Percentiles rank a stretch among this genome's conserved stretches.
Evolutionary conservation across 768 basidiomycete species (phyloP).

Genomic region (Chalciporus chontae): DNA sequence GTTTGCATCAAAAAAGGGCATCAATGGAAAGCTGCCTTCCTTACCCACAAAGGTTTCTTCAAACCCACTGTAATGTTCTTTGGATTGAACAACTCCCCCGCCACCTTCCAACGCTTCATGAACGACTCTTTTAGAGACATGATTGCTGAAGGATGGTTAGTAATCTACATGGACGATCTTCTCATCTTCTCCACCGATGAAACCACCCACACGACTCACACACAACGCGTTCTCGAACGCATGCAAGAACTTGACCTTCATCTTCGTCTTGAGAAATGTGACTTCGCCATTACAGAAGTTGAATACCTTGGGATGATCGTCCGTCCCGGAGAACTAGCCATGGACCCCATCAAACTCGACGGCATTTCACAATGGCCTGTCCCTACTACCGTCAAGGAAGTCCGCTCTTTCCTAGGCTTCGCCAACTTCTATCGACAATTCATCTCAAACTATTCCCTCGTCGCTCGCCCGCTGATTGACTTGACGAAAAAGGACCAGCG

Average conservation of each 20-base stretch:
- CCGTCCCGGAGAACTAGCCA: slow-evolving; percentile 10
- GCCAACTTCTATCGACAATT: slow-evolving; percentile 29
- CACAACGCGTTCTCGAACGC: slow-evolving; percentile 22
- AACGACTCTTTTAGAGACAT: slow-evolving; percentile 25
- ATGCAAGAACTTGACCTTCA: slow-evolving; percentile 33
- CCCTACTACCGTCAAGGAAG: background rate
- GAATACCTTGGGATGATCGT: background rate
- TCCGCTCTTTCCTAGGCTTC: too few relatives aligned
- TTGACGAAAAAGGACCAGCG: background rate
- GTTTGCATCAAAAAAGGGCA: too few relatives aligned
- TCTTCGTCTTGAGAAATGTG: slow-evolving; percentile 32
- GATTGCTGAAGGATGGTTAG: slow-evolving; percentile 12
- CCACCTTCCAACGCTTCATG: slow-evolving; percentile 14
- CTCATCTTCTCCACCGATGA: slow-evolving; percentile 15
- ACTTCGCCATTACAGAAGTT: background rate
- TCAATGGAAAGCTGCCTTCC: too few relatives aligned
- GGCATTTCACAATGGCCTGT: slow-evolving; percentile 32
- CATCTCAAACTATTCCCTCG: slow-evolving; percentile 30
- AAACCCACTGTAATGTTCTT: slow-evolving; percentile 20
- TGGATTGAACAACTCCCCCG: slow-evolving; percentile 11
- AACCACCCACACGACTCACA: slow-evolving; percentile 10
- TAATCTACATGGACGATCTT: slow-evolving; percentile 29
- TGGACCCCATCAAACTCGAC: slow-evolving; percentile 37
- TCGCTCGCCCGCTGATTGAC: slow-evolving; percentile 19
- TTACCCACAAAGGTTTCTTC: background rate